Conservation (phyloP, 2,329 filamentous ascomycete species). For the Thielaviopsis euricoi region DNA sequence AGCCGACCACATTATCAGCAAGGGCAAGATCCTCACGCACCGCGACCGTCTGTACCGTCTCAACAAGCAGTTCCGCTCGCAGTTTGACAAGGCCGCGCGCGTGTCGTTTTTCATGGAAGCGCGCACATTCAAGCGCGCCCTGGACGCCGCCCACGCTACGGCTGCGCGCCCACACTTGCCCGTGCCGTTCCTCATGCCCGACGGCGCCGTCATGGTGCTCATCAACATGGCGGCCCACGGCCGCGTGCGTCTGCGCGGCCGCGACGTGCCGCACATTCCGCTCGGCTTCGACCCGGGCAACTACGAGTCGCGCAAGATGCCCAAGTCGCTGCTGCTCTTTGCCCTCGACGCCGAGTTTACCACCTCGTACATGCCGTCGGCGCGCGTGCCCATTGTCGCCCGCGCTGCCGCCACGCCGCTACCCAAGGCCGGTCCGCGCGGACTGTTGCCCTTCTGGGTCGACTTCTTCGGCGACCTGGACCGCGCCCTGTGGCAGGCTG, state of each 20-base stretch:
- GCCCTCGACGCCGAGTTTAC: slow-evolving; percentile 44
- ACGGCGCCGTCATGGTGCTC: slow-evolving; percentile 50
- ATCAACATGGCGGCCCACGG: slow-evolving; percentile 47
- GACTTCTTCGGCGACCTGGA: slow-evolving; percentile 49
- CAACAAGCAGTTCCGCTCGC: slow-evolving; percentile 38
- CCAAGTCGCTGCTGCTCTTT: slow-evolving; percentile 50
- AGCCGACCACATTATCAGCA: slow-evolving; percentile 37
- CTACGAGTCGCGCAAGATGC: slow-evolving; percentile 53
- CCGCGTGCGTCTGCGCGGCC: slow-evolving; percentile 34
- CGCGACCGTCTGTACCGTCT: slow-evolving; percentile 46
- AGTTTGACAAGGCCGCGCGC: slow-evolving; percentile 39
- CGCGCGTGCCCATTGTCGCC: slow-evolving; percentile 28
- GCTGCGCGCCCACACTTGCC: background rate
- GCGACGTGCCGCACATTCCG: slow-evolving; percentile 43
- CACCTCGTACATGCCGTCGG: slow-evolving; percentile 43
- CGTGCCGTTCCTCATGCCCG: slow-evolving; percentile 40
- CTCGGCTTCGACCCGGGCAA: slow-evolving; percentile 56
- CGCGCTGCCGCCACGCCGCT: slow-evolving; percentile 22
- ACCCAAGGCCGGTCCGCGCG: slow-evolving; percentile 24
- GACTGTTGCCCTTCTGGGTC: slow-evolving; percentile 53
- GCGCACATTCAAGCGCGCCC: slow-evolving; percentile 33
- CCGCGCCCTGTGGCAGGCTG: slow-evolving; percentile 43
- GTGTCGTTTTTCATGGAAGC: slow-evolving; percentile 41
- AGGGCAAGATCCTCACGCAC: slow-evolving; percentile 40
- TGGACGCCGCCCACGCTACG: slow-evolving; percentile 20